Conservation (phyloP, 306 rosid genomes). For the Purshia tridentata region DNA sequence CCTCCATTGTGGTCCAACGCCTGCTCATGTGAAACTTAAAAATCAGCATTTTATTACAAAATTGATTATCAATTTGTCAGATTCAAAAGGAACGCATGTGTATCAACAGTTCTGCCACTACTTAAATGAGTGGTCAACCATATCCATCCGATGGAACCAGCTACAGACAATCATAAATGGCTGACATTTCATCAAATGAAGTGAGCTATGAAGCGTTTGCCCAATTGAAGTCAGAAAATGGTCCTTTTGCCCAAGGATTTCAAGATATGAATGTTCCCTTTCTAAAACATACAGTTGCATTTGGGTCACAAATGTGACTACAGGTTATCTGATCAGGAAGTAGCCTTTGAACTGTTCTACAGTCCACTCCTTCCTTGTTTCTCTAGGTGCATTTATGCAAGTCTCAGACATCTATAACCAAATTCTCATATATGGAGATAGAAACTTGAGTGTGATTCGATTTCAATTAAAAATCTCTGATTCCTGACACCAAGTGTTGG, state of each 20-base stretch:
- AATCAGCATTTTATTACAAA: constrained; percentile 27
- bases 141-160: neutral
- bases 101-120: neutral
- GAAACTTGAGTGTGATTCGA: no score
- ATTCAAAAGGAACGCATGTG: neutral
- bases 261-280: neutral
- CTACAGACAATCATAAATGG: constrained; percentile 2
- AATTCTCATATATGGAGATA: neutral
- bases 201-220: neutral
- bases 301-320: neutral
- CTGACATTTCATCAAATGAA: neutral
- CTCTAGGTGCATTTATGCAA: neutral
- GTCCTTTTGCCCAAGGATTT: neutral
- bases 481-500: neutral
- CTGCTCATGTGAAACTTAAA: constrained; percentile 38
- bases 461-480: neutral
- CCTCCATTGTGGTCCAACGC: constrained; percentile 63
- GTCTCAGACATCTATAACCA: neutral
- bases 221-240: neutral
- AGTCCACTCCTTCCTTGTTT: neutral
- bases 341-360: neutral
- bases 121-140: neutral
- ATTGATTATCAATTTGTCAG: neutral
- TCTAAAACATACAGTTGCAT: neutral
- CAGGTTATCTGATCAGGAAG: neutral